Base-by-base conservation (phyloP, 352 stramenopile species). In the Elongisporangium prolatum region DNA sequence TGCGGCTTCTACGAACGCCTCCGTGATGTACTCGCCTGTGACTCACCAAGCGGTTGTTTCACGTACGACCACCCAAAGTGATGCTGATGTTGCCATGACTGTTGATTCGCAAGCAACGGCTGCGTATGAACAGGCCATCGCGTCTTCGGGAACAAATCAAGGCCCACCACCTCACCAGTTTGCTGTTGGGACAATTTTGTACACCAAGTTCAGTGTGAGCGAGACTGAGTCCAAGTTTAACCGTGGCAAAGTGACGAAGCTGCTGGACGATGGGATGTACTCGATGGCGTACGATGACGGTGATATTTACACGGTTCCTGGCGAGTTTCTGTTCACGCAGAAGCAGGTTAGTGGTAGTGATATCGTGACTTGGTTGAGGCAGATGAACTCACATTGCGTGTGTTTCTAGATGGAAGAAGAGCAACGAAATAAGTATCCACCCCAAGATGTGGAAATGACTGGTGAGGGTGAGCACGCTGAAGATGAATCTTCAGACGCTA, bases 281-380 rank as follows among this genome's bases (percentile, higher is more conserved):
- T 52, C 67, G 47, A 59, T 89, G 47, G 64, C 75, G 37, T 89
- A 85, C 54, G 75, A 89, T 44, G 77, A 84, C 49, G 75, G 75
- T 5, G 73, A 89, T 59, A 71, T 78, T 37, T 87, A 75, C 38
- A 72, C 71, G 3, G 70, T 83, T 4, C 34, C 47, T 8, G 57
- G 60, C 21, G 68, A 64, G n/a, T 83, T 65, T 21, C 60, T 88
- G 17, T 79, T 81, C 21, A 88, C 73, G 0, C 59, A 79, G 44
- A 67, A 80, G 20, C 48, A 82, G 73, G 77, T 88, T 63, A 52
- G 69, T 59, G n/a, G 34, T 9, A 5, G 9, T 20, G 47, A 10
- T 51, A 52, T 25, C 48, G n/a, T 40, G n/a, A 40, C 47, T 6
- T 21, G 47, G 7, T 1, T 38, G 6, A 16, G 48, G 16, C n/a